A percentile compares a stretch with the other conserved stretches of the same genome.
These are phyloP conservation scores for Penstemon barbatus DNA, from an alignment of 257 asterid genomes.

Conservation along the genomic window DNA sequence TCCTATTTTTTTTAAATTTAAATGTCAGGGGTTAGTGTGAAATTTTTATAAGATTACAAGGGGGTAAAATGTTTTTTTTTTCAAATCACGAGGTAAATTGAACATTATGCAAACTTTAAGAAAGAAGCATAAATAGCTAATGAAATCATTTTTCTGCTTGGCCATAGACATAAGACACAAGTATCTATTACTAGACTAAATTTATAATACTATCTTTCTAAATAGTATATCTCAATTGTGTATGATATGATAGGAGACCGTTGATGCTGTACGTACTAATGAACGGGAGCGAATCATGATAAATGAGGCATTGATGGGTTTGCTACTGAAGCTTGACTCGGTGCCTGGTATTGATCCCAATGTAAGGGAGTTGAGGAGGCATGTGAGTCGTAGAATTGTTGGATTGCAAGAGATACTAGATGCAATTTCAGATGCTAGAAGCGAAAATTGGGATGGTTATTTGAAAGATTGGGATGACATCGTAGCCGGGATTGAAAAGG, in stretches of 20 bases:
- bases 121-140: background rate
- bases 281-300: conserved; percentile 75
- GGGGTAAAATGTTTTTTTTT: background rate
- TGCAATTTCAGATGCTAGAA: conserved; percentile 66
- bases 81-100: too few species aligned
- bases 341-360: conserved; percentile 88
- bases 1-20: too few species aligned
- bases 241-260: conserved; percentile 73
- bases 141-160: background rate
- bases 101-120: background rate
- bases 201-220: background rate
- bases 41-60: too few species aligned
- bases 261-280: conserved; percentile 77
- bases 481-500: conserved; percentile 60
- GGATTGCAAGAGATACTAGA: conserved; percentile 95
- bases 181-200: background rate
- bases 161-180: too few species aligned
- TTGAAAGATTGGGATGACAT: conserved; percentile 86
- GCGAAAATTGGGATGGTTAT: conserved; percentile 72
- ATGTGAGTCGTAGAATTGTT: conserved; percentile 78
- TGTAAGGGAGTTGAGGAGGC: conserved; percentile 86
- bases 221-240: background rate
- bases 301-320: conserved; percentile 75
- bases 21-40: too few species aligned
- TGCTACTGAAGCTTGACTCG: conserved; percentile 72